These are phyloP conservation scores for Sungouiella thailandica DNA, from an alignment of 805 yeast species.

Conservation along the genomic window DNA sequence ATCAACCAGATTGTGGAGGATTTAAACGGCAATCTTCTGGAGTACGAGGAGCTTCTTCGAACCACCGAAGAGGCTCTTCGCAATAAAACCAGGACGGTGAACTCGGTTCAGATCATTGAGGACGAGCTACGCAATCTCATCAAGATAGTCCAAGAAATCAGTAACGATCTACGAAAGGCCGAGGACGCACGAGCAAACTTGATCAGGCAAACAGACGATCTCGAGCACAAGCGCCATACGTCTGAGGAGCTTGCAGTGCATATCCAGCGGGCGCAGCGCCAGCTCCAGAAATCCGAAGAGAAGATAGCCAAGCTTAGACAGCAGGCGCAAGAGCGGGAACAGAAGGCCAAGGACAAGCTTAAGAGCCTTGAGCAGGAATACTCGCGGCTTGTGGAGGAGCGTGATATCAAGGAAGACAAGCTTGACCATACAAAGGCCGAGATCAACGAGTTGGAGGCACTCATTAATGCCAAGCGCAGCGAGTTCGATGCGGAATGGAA, in stretches of 20 bases:
- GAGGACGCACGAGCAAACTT: conserved; percentile 34
- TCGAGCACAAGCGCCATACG: conserved; percentile 33
- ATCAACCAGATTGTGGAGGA: conserved; percentile 50
- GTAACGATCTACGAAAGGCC: conserved; percentile 41
- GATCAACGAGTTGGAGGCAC: conserved; percentile 41
- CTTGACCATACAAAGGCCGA: conserved; percentile 43
- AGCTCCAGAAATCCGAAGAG: conserved; percentile 45
- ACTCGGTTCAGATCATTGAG: conserved; percentile 47
- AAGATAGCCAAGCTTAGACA: conserved; percentile 40
- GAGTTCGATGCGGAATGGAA: conserved; percentile 50
- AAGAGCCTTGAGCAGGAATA: conserved; percentile 42
- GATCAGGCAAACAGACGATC: conserved; percentile 27
- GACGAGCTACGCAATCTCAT: conserved; percentile 40
- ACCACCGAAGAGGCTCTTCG: conserved; percentile 41
- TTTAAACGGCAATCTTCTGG: conserved; percentile 41
- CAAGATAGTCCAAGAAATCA: conserved; percentile 47
- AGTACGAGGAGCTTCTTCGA: conserved; percentile 21
- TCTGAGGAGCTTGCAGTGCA: conserved; percentile 39
- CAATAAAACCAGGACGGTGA: conserved; percentile 50
- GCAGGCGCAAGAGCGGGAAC: conserved; percentile 43
- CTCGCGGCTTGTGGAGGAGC: conserved; percentile 43
- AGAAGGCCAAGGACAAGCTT: conserved; percentile 37
- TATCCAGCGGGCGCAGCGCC: conserved; percentile 44
- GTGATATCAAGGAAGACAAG: conserved; percentile 45
- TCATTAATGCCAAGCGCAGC: conserved; percentile 31